Evolutionary conservation across 2,329 filamentous ascomycete species (phyloP).

Genomic region (Neofusicoccum laricinum): DNA sequence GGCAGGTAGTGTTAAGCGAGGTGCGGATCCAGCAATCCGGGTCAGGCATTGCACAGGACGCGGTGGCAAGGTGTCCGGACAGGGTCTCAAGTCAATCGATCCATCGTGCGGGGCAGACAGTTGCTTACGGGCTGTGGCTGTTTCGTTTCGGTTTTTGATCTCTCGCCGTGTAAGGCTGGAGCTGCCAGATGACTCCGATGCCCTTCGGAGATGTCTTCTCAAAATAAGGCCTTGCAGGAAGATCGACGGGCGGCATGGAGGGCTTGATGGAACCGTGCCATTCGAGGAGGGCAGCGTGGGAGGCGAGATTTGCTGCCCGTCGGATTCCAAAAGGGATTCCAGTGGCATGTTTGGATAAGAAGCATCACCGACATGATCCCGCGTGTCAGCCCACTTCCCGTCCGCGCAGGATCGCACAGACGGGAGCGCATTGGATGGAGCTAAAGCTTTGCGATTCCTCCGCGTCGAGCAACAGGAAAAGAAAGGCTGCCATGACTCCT

Average conservation of each 20-base stretch:
- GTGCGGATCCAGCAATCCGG: not conserved
- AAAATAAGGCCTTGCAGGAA: not conserved
- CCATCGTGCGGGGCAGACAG: not conserved
- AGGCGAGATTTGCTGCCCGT: not conserved
- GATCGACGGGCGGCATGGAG: not conserved
- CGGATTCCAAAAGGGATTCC: not conserved
- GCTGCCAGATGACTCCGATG: not conserved
- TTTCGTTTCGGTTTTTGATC: not conserved
- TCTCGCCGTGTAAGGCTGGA: not conserved
- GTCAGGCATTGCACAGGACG: not conserved
- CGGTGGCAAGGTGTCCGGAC: not conserved
- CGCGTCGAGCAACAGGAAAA: not conserved
- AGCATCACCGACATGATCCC: not conserved
- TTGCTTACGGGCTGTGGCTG: not conserved
- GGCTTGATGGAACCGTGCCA: not conserved
- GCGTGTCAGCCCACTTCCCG: not conserved
- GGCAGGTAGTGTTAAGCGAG: conserved; percentile 9
- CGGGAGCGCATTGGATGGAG: not conserved
- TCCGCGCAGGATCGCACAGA: not conserved
- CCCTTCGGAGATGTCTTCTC: not conserved
- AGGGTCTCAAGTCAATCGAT: not conserved
- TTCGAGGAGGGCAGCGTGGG: not conserved
- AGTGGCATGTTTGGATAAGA: not conserved
- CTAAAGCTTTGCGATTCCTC: not conserved
- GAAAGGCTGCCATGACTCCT: not conserved